A percentile compares a stretch with the other conserved stretches of the same genome.
phyloP scores from a whole-genome alignment of 805 yeast species.

The Dipodascopsis tothii region DNA sequence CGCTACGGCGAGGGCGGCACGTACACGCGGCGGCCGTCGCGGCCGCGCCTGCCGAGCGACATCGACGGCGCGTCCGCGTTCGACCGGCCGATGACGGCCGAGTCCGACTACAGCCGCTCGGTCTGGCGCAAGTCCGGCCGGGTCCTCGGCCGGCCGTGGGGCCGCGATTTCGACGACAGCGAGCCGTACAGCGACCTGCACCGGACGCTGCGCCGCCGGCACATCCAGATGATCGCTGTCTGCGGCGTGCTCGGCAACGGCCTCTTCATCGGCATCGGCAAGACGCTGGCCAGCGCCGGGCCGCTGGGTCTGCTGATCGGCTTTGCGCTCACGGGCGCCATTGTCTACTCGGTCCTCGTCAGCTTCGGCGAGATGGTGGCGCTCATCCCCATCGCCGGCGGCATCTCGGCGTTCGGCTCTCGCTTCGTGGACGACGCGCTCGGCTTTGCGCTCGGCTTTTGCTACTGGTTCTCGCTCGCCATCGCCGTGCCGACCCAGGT shows the following conservation, averaged over 20 bases:
- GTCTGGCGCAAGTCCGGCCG: not conserved
- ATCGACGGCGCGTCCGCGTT: not conserved
- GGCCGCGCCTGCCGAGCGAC: too few species aligned
- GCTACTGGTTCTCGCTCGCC: constrained; percentile 66
- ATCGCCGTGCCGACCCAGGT: constrained; percentile 72
- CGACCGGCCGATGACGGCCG: not conserved
- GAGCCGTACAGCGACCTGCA: constrained; percentile 22
- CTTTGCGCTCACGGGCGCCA: constrained; percentile 28
- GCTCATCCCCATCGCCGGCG: constrained; percentile 46
- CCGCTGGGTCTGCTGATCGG: constrained; percentile 36
- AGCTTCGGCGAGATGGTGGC: constrained; percentile 25
- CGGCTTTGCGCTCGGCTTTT: constrained; percentile 51
- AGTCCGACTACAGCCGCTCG: not conserved
- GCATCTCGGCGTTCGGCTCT: constrained; percentile 44
- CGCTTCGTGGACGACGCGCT: constrained; percentile 45
- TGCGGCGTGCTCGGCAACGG: constrained; percentile 77
- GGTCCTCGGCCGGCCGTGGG: not conserved
- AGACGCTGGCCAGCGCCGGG: constrained; percentile 43
- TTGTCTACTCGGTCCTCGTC: constrained; percentile 25
- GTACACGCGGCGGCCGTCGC: too few species aligned
- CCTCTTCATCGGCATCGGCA: constrained; percentile 61
- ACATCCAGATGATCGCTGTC: constrained; percentile 64
- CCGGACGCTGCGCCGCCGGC: constrained; percentile 45
- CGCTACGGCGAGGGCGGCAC: not conserved
- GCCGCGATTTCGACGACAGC: not conserved